Evolutionary conservation across 2,329 filamentous ascomycete species (phyloP), one percentile per base, ranked within the genome.

Genomic region (Diaporthe citrichinensis): DNA sequence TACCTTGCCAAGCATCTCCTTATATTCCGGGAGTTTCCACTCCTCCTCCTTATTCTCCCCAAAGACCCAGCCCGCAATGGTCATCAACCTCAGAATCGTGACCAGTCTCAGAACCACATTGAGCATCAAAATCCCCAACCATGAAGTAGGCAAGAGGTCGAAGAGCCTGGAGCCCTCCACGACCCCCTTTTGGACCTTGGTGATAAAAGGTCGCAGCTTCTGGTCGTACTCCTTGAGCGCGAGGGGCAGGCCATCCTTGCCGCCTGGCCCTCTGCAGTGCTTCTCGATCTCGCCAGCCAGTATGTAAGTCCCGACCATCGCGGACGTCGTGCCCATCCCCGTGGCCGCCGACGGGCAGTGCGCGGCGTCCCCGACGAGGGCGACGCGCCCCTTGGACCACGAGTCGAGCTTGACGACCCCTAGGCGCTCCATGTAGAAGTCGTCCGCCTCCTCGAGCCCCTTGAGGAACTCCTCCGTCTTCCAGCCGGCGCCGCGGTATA

Each of bases 281-380:
- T 80, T 80, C 31, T 80, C 80, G 20, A 89, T 81, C 81, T 90
- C 90, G 2, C 90, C 90, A 0, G 90, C 90, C 4, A 92, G 83
- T 3, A 91, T 81, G 79, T 92, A 92, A 0, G 89, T 88, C 0
- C 87, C 87, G 0, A 88, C 79, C 0, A 92, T 78, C 0, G 86
- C 85, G 0, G 83, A 78, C 1, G 86, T 87, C 0, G 88, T 90
- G 0, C 90, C 90, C 83, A 88, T 86, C 0, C 90, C 90, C 0
- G 86, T 88, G 5, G 87, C 76, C 0, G 86, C 84, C 0, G 86
- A 84, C 0, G 89, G 88, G 34, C 86, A 87, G 78, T 87, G 88
- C 0, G 82, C 89, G 2, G 91, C 88, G 77, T 93, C 90, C 0
- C 90, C 90, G 0, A 91, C 68, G 0, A 91, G 82, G 0, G 84